Conservation (phyloP, 208 protist species). For the Acanthamoeba castellanii region DNA sequence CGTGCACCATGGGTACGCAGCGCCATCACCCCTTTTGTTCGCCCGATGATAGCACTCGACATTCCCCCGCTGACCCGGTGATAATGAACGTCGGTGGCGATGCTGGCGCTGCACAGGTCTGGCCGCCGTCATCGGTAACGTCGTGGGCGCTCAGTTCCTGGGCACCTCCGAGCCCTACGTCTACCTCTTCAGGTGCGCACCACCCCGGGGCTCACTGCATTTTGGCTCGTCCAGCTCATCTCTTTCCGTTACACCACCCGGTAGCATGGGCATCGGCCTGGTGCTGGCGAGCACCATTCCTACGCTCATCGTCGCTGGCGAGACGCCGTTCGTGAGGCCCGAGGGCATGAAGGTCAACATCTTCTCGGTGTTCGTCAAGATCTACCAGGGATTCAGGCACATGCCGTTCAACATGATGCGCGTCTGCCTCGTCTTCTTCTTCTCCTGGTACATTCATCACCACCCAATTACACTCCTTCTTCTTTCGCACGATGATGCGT, state of each 20-base stretch:
- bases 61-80: background rate
- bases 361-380: conserved; percentile 77
- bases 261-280: conserved; percentile 80
- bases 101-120: conserved; percentile 27
- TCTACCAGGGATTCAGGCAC: conserved; percentile 72
- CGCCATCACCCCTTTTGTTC: background rate
- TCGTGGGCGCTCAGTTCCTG: conserved; percentile 77
- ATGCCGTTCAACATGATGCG: conserved; percentile 80
- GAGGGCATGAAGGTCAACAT: conserved; percentile 70
- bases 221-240: background rate
- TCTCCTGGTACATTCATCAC: conserved; percentile 75
- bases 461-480: background rate
- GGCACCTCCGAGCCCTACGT: conserved; percentile 42
- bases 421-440: conserved; percentile 84
- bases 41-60: too few species aligned
- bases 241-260: background rate
- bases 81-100: background rate
- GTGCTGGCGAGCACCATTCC: conserved; percentile 73
- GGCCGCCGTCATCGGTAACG: conserved; percentile 76
- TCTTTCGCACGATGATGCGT: too few species aligned
- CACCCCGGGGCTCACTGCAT: background rate
- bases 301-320: conserved; percentile 81
- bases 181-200: conserved; percentile 66
- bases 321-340: conserved; percentile 67
- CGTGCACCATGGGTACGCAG: conserved; percentile 73